These are phyloP conservation scores for Diplodia corticola DNA, from an alignment of 2,329 filamentous ascomycete genomes.

Conservation along the genomic window DNA sequence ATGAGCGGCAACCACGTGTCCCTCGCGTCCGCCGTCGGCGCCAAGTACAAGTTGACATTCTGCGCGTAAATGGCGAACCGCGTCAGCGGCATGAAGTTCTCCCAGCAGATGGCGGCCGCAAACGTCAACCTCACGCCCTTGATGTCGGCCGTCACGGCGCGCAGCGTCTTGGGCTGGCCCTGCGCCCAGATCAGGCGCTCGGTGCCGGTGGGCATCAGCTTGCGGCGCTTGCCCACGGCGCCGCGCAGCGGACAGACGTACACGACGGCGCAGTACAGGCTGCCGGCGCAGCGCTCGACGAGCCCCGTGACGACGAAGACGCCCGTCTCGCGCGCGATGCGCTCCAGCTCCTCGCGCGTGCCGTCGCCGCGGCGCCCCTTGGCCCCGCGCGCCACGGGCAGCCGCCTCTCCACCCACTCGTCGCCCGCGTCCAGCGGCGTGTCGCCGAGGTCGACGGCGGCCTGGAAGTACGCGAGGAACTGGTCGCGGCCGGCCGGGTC, in stretches of 20 bases:
- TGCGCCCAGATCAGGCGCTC: conserved; percentile 90
- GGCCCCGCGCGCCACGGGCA: conserved; percentile 52
- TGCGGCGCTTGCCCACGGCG: conserved; percentile 79
- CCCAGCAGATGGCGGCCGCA: conserved; percentile 91
- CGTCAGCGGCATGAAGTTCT: conserved; percentile 92
- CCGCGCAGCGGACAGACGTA: conserved; percentile 78
- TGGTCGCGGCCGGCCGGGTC: conserved; percentile 72
- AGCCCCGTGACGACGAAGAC: conserved; percentile 80
- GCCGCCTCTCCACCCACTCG: conserved; percentile 66
- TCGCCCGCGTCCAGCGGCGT: conserved; percentile 68
- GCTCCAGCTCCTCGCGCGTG: conserved; percentile 76
- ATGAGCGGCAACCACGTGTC: conserved; percentile 83
- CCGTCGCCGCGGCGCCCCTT: conserved; percentile 66
- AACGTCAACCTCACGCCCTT: conserved; percentile 77
- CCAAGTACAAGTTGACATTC: conserved; percentile 88
- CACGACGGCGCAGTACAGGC: conserved; percentile 77
- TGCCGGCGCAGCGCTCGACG: conserved; percentile 78
- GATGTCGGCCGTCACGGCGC: conserved; percentile 76
- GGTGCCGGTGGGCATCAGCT: conserved; percentile 86
- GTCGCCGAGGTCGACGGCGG: conserved; percentile 81
- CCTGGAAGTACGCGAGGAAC: conserved; percentile 76
- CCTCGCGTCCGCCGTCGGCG: conserved; percentile 82
- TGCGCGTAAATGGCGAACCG: conserved; percentile 82
- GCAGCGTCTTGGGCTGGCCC: conserved; percentile 74
- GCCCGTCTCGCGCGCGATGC: conserved; percentile 71